Conservation (phyloP, 257 asterid species). For the Paraleonurus japonicus region DNA sequence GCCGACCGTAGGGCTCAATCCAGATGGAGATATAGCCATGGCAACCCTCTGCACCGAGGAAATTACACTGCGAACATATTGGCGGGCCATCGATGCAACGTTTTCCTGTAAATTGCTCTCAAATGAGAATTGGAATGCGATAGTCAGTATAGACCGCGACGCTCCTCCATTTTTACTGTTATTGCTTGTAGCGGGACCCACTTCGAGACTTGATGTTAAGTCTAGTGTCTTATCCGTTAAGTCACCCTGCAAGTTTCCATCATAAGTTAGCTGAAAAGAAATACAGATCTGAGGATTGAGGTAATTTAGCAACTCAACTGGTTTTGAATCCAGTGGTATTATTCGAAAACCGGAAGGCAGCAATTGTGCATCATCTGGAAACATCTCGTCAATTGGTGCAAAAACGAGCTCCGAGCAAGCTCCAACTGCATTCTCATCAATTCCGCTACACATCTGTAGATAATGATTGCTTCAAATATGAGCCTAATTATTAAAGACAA, state of each 20-base stretch:
- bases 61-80: constrained; percentile 88
- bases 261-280: background rate
- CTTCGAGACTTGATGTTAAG: constrained; percentile 80
- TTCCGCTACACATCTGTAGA: constrained; percentile 85
- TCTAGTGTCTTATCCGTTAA: constrained; percentile 66
- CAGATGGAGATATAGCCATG: constrained; percentile 84
- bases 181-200: constrained; percentile 47
- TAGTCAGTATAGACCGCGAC: constrained; percentile 73
- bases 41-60: constrained; percentile 96
- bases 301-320: constrained; percentile 56
- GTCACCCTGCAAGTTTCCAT: constrained; percentile 38
- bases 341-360: constrained; percentile 97
- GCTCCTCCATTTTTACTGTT: constrained; percentile 35
- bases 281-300: background rate
- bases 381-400: constrained; percentile 97
- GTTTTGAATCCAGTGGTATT: constrained; percentile 80
- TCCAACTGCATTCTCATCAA: constrained; percentile 84
- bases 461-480: no score
- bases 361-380: constrained; percentile 86
- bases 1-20: constrained; percentile 47
- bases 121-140: constrained; percentile 94
- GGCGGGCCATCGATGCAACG: constrained; percentile 88
- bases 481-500: no score
- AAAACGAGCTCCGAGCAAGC: constrained; percentile 94
- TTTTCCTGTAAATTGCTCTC: constrained; percentile 83